Evolutionary conservation across 129 eudicot genomes (phyloP).

Genomic region (Centaurea solstitialis): DNA sequence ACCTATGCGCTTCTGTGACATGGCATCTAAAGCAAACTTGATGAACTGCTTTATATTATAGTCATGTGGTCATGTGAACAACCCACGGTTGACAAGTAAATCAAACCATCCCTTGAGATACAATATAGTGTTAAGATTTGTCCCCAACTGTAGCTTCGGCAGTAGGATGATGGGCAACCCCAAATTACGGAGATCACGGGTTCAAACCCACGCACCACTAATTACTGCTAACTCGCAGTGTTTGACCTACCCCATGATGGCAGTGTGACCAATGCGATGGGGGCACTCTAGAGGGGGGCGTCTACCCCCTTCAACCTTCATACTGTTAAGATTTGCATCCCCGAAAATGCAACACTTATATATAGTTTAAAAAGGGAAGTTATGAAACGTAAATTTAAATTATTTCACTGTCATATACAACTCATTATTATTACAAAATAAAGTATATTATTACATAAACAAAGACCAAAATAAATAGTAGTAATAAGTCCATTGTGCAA

Average conservation of each 20-base stretch:
- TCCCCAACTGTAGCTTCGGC: no score
- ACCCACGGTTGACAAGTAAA: no score
- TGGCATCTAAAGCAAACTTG: not conserved
- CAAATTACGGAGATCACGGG: no score
- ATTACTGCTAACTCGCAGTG: no score
- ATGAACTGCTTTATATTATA: no score
- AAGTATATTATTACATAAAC: not conserved
- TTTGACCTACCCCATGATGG: not conserved
- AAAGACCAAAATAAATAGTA: no score
- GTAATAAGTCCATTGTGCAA: no score
- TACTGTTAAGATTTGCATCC: not conserved
- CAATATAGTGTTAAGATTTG: no score
- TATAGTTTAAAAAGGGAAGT: not conserved
- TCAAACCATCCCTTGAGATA: no score
- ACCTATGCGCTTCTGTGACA: not conserved
- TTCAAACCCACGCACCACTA: not conserved
- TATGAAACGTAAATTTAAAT: not conserved
- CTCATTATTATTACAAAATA: not conserved
- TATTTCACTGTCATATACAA: not conserved
- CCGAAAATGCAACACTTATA: slow-evolving; percentile 53
- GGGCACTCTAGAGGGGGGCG: no score
- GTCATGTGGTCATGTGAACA: no score
- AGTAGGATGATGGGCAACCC: no score
- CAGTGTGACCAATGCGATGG: not conserved
- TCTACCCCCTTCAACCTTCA: not conserved